phyloP scores from a whole-genome alignment of 2,329 filamentous ascomycete species.

The Colletotrichum lindemuthianum region DNA sequence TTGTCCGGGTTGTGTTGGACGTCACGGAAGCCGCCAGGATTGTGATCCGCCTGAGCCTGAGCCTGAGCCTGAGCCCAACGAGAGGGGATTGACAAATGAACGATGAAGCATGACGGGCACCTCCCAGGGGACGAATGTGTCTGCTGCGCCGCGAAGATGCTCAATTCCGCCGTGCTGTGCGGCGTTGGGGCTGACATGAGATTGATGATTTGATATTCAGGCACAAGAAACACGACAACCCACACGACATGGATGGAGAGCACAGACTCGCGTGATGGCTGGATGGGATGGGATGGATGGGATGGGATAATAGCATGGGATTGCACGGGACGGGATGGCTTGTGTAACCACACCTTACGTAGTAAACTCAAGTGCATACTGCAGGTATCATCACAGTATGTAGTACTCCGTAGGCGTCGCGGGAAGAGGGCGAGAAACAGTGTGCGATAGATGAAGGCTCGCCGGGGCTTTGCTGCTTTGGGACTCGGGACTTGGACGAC shows the following conservation, averaged over 20 bases:
- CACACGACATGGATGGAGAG: background rate
- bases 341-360: slow-evolving; percentile 20
- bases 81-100: too few species aligned
- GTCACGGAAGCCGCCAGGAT: too few species aligned
- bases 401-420: background rate
- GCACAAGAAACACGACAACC: background rate
- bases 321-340: background rate
- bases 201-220: slow-evolving; percentile 20
- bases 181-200: slow-evolving; percentile 4
- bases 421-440: background rate
- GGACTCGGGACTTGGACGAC: background rate
- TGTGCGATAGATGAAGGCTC: slow-evolving; percentile 1
- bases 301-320: too few species aligned
- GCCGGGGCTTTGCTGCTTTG: slow-evolving; percentile 5
- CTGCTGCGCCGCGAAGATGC: slow-evolving; percentile 18
- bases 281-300: too few species aligned
- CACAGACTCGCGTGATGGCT: slow-evolving; percentile 17
- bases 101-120: background rate
- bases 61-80: too few species aligned
- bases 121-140: background rate
- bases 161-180: background rate
- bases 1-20: too few species aligned
- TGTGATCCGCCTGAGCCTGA: too few species aligned
- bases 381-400: background rate
- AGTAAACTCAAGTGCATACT: background rate